Percentiles rank a stretch among this genome's conserved stretches.
phyloP scores from a whole-genome alignment of 108 stramenopile species.

The Nannochloropsis gaditana region DNA sequence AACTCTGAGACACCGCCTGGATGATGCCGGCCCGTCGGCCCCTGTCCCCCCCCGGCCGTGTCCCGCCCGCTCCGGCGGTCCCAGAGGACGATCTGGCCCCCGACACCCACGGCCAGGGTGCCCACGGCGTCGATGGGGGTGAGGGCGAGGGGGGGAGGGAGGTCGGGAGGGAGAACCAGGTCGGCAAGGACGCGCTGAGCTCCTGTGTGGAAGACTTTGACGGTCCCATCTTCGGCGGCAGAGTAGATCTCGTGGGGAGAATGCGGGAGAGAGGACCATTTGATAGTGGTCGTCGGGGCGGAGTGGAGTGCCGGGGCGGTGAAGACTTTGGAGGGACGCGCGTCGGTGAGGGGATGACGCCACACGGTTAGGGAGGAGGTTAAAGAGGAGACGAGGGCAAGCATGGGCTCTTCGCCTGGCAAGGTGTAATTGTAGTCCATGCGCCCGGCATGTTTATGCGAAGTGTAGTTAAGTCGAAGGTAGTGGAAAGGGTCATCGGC shows the following conservation, averaged over 20 bases:
- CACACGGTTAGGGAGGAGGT: background rate
- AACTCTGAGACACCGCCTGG: background rate
- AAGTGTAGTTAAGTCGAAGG: background rate
- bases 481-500: constrained; percentile 15
- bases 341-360: constrained; percentile 2
- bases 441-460: constrained; percentile 14
- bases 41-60: background rate
- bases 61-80: background rate
- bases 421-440: background rate
- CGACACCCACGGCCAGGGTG: background rate
- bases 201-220: background rate
- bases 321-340: constrained; percentile 17
- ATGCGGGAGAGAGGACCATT: background rate
- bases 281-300: background rate
- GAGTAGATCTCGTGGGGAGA: constrained; percentile 11
- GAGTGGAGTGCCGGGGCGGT: background rate
- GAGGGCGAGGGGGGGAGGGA: background rate
- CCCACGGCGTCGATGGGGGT: background rate
- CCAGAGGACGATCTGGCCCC: background rate
- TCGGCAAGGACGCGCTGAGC: background rate
- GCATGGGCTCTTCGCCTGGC: background rate
- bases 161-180: background rate
- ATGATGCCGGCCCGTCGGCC: background rate
- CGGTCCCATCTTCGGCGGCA: background rate
- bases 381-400: constrained; percentile 1